Evolutionary conservation across 192 early-diverging fungal genomes (phyloP).

Genomic region (Phlyctochytrium bullatum): DNA sequence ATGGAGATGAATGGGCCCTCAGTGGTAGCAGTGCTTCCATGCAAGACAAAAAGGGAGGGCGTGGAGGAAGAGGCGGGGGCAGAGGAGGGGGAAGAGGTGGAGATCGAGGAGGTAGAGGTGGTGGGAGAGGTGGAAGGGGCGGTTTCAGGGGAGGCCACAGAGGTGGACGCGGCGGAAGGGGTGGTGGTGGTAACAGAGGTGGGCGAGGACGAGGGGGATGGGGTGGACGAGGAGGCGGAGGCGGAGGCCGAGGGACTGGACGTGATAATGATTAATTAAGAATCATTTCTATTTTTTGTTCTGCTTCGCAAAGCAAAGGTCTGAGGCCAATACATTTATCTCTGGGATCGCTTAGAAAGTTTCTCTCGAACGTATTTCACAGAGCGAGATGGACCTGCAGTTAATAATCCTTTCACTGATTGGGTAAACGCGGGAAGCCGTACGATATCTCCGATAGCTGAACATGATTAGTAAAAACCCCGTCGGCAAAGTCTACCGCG

Average conservation of each 20-base stretch:
- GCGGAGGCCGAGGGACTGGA: neutral
- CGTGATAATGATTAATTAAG: neutral
- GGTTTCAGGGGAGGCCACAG: neutral
- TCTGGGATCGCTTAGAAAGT: neutral
- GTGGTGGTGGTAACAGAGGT: conserved; percentile 1
- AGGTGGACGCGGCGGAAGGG: neutral
- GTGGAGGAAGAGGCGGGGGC: neutral
- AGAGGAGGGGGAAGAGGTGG: neutral
- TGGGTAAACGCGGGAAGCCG: conserved; percentile 82
- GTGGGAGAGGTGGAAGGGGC: neutral
- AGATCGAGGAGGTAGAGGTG: neutral
- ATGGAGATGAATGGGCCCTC: neutral
- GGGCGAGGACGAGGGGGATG: neutral
- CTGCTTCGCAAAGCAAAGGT: too few species aligned
- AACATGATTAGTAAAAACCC: conserved; percentile 23
- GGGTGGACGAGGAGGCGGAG: neutral
- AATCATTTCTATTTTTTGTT: too few species aligned
- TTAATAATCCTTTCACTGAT: conserved; percentile 86
- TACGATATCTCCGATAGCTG: conserved; percentile 66
- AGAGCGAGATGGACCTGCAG: conserved; percentile 62
- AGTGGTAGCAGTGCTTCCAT: neutral
- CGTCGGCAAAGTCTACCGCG: neutral
- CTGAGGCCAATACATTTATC: neutral
- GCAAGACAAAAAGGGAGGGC: neutral
- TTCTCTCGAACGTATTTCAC: neutral